These are phyloP conservation scores for Salvia hispanica DNA, from an alignment of 257 asterid genomes.

Conservation along the genomic window DNA sequence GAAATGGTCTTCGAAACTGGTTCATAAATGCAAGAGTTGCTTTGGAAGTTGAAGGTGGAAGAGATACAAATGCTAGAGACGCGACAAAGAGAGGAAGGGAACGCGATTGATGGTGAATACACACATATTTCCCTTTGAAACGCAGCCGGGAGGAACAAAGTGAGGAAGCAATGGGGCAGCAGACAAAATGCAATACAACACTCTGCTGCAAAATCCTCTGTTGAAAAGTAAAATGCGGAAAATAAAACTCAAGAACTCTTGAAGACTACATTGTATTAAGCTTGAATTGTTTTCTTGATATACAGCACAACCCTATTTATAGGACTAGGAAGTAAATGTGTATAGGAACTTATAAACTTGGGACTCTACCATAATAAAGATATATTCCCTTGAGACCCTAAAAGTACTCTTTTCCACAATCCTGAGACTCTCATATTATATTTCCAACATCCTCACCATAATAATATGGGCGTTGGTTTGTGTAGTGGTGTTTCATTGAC, in stretches of 20 bases:
- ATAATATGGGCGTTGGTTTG: slow-evolving; percentile 35
- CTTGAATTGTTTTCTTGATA: too few species aligned
- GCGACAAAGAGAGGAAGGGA: slow-evolving; percentile 49
- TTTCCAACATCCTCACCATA: background rate
- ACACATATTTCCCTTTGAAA: slow-evolving; percentile 53
- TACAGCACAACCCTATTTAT: too few species aligned
- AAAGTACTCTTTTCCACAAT: too few species aligned
- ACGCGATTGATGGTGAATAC: slow-evolving; percentile 46
- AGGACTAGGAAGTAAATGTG: too few species aligned
- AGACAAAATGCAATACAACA: slow-evolving; percentile 39
- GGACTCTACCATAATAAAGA: too few species aligned
- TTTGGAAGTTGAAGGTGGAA: slow-evolving; percentile 99
- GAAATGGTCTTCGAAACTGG: slow-evolving; percentile 62
- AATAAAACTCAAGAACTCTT: too few species aligned
- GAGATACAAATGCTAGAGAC: slow-evolving; percentile 93
- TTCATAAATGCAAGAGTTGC: slow-evolving; percentile 96
- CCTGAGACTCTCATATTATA: too few species aligned
- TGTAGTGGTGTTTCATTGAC: slow-evolving; percentile 68
- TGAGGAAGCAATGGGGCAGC: slow-evolving; percentile 36
- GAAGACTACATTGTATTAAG: too few species aligned
- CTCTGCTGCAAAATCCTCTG: slow-evolving; percentile 42
- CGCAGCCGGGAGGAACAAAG: slow-evolving; percentile 46
- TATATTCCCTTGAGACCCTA: too few species aligned
- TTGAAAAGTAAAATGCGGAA: too few species aligned
- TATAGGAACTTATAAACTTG: too few species aligned